Percentiles rank a stretch among this genome's conserved stretches.
phyloP scores from a whole-genome alignment of 2,329 filamentous ascomycete genomes.

The Sclerotinia sclerotiorum region DNA sequence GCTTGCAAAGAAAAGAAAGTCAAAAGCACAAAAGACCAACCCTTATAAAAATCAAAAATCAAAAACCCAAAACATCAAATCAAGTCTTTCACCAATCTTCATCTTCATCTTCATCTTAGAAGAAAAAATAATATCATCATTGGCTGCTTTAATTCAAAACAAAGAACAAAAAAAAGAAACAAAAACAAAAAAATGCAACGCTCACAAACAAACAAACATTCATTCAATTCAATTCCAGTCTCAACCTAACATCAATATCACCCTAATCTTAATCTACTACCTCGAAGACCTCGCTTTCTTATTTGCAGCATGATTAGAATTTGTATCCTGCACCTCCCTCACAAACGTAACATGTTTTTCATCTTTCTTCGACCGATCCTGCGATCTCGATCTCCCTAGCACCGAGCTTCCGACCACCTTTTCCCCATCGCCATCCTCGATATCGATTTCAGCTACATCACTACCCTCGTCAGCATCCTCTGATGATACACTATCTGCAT shows the following conservation, averaged over 20 bases:
- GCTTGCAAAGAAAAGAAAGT: constrained; percentile 4
- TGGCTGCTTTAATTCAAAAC: too few relatives aligned
- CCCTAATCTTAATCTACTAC: too few relatives aligned
- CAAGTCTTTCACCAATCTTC: neutral
- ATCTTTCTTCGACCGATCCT: constrained; percentile 36
- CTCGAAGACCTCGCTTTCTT: too few relatives aligned
- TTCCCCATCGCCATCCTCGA: constrained; percentile 51
- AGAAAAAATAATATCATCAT: neutral
- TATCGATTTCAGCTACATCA: constrained; percentile 61
- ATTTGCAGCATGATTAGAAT: neutral
- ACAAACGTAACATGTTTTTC: constrained; percentile 43
- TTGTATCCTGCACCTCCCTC: constrained; percentile 32
- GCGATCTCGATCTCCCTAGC: constrained; percentile 33
- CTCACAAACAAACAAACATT: neutral
- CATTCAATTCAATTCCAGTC: neutral
- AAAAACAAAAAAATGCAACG: neutral
- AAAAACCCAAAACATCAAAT: neutral
- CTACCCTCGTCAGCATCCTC: constrained; percentile 57
- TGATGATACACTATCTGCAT: constrained; percentile 50
- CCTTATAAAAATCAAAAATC: neutral
- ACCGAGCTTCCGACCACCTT: constrained; percentile 36
- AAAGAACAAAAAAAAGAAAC: too few relatives aligned
- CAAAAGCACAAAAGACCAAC: too few relatives aligned
- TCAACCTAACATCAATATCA: too few relatives aligned
- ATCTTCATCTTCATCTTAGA: too few relatives aligned